Percentiles rank a stretch among this genome's conserved stretches.
phyloP scores from a whole-genome alignment of 768 basidiomycete genomes.

The Pleurotus salmoneostramineus region DNA sequence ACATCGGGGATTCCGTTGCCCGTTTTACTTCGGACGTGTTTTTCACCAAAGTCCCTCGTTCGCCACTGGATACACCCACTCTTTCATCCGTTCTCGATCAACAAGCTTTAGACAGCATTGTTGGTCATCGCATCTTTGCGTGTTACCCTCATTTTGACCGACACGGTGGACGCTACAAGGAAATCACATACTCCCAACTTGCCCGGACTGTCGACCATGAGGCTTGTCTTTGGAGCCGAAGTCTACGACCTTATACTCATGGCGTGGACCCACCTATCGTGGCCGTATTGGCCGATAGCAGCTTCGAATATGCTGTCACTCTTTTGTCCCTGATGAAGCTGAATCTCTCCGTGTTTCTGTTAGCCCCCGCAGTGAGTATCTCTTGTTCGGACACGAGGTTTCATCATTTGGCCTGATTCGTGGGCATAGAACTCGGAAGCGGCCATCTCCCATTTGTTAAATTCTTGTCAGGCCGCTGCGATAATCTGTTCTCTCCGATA shows the following conservation, averaged over 20 bases:
- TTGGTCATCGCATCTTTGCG: slow-evolving; percentile 6
- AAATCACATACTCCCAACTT: slow-evolving; percentile 9
- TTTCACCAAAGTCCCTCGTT: neutral
- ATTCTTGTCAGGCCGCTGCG: slow-evolving; percentile 1
- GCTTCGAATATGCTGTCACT: slow-evolving; percentile 7
- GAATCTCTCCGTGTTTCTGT: slow-evolving; percentile 6
- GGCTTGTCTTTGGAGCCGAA: neutral
- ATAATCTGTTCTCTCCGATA: neutral
- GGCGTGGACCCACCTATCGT: slow-evolving; percentile 6
- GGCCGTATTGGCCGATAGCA: slow-evolving; percentile 8
- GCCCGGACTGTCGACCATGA: neutral
- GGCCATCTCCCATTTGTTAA: slow-evolving; percentile 8
- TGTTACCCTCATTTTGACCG: neutral
- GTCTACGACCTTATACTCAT: neutral
- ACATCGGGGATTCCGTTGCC: neutral
- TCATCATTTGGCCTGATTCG: no score
- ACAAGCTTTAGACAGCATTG: slow-evolving; percentile 4
- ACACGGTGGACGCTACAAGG: neutral
- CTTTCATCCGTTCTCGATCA: slow-evolving; percentile 9
- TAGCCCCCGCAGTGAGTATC: slow-evolving; percentile 8
- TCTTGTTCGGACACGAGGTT: neutral
- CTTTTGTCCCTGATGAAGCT: slow-evolving; percentile 8
- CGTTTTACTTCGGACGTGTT: neutral
- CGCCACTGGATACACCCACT: neutral
- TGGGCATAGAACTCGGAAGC: slow-evolving; percentile 13